Percentiles rank a stretch among this genome's conserved stretches.
Evolutionary conservation across 169 alveolate species (phyloP).

Genomic region (Perkinsus marinus): DNA sequence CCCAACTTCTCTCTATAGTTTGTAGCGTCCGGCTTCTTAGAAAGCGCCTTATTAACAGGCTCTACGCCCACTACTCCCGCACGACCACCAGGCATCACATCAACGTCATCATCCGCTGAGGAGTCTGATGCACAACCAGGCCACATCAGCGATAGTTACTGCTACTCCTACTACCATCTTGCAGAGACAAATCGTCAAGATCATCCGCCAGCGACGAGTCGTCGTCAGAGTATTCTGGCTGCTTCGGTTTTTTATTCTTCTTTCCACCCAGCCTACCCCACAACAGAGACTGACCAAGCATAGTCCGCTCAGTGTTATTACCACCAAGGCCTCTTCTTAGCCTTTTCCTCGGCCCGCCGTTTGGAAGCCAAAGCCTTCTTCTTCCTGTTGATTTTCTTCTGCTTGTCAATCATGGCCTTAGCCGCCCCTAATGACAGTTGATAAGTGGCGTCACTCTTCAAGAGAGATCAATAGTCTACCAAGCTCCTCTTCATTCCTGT

Average conservation of each 20-base stretch:
- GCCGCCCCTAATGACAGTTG: not conserved
- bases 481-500: not conserved
- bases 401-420: not conserved
- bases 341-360: not conserved
- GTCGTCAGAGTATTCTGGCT: not conserved
- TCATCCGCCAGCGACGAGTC: not conserved
- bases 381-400: not conserved
- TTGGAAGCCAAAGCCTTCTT: not conserved
- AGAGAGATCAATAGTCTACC: not conserved
- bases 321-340: not conserved
- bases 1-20: not conserved
- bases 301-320: not conserved
- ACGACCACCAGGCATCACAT: not conserved
- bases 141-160: not conserved
- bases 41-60: not conserved
- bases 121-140: not conserved
- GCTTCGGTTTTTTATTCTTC: not conserved
- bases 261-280: not conserved
- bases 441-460: not conserved
- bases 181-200: not conserved
- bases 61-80: not conserved
- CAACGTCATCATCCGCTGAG: not conserved
- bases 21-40: not conserved
- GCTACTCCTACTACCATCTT: not conserved
- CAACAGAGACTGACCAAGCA: not conserved